Conservation (phyloP, 2,329 filamentous ascomycete species). For the Cordyceps farinosa region DNA sequence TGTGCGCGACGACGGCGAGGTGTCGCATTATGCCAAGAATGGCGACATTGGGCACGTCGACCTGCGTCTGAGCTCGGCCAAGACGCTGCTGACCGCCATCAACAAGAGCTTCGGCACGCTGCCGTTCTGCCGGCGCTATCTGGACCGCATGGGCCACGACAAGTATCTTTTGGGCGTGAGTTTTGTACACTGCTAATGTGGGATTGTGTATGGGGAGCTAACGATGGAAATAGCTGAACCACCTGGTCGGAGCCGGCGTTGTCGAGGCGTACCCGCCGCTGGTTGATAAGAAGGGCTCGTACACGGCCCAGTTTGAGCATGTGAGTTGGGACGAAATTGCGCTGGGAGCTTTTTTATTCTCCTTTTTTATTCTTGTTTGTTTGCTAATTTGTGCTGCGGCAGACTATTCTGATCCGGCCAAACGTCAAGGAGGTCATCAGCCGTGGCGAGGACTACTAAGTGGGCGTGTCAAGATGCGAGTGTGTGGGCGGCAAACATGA, state of each 20-base stretch:
- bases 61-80: conserved; percentile 75
- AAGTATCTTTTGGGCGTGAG: conserved; percentile 87
- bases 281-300: conserved; percentile 88
- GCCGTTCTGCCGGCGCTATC: conserved; percentile 84
- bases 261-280: conserved; percentile 89
- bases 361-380: background rate
- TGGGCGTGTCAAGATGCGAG: background rate
- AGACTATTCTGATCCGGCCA: conserved; percentile 74
- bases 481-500: background rate
- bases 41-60: conserved; percentile 71
- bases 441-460: conserved; percentile 77
- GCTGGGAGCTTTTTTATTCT: too few species aligned
- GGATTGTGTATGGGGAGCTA: background rate
- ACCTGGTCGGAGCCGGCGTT: conserved; percentile 75
- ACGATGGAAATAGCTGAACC: conserved; percentile 63
- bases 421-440: conserved; percentile 85
- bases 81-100: conserved; percentile 80
- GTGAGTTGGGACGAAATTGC: conserved; percentile 51
- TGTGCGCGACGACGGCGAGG: conserved; percentile 83
- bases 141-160: conserved; percentile 89
- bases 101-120: conserved; percentile 95
- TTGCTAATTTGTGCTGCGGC: conserved; percentile 17
- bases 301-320: conserved; percentile 92
- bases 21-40: conserved; percentile 80
- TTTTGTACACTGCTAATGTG: conserved; percentile 14